Evolutionary conservation across 768 basidiomycete species (phyloP), one percentile per base, ranked within the genome.

Genomic region (Kwoniella sp.): DNA sequence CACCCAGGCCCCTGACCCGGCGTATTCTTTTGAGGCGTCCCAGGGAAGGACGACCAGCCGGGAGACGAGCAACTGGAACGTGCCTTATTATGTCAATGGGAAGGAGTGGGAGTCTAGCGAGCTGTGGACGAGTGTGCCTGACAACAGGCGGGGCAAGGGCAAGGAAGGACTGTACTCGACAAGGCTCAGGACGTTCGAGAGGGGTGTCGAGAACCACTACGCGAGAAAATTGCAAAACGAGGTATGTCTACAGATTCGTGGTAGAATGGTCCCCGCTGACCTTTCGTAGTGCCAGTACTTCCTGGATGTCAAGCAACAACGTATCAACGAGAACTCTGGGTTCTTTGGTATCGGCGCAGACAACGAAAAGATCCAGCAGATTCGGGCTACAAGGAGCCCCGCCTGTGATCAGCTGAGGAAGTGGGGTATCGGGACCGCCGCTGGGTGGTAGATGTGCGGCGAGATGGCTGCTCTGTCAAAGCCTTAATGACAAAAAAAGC

Each of bases 281-380:
- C 12, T 25, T 42, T 17, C 34, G 27, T 52, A 83, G 63, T 98
- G 93, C 73, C 83, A 85, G 60, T 78, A 79, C 5, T 85, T 83
- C 36, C 53, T 82, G 42, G 84, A 89, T 60, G 70, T 77, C 51
- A 85, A 84, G 69, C 80, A 86, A 65, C 83, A 84, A 55, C 76
- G 78, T 55, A 84, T 85, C 67, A 85, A 91, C 46, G 79, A 81
- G 8, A 85, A 89, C 63, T 74, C 87, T 32, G 93, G 93, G 4
- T 73, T 95, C 56, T 91, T 96, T 71, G 93, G 92, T 5, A 77
- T 95, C 47, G 88, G 90, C 26, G 87, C 89, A 10, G 87, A 98
- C 70, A 89, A 88, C 87, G 85, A 89, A 27, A 88, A 88, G 75
- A 86, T 98, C 53, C 78, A 79, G 70, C 73, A 76, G 60, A 85